A percentile compares a stretch with the other conserved stretches of the same genome.
These are phyloP conservation scores for Clavulina sp. DNA, from an alignment of 768 basidiomycete species.

Conservation along the genomic window DNA sequence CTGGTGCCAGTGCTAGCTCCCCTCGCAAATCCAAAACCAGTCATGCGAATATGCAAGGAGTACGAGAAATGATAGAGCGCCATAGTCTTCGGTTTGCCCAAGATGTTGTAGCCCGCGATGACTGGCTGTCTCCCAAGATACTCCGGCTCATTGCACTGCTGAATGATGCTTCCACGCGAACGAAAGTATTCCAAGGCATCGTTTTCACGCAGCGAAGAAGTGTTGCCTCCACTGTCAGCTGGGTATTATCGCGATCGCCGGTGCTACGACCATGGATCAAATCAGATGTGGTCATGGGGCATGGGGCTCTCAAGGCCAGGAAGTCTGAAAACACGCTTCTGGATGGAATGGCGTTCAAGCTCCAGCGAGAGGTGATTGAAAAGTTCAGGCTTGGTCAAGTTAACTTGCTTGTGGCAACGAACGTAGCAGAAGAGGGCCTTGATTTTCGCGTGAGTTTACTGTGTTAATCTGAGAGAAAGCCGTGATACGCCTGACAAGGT, in stretches of 20 bases:
- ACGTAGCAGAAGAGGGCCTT: constrained; percentile 82
- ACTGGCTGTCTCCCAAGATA: constrained; percentile 63
- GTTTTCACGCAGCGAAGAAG: constrained; percentile 80
- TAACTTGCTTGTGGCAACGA: constrained; percentile 64
- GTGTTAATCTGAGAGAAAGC: constrained; percentile 13
- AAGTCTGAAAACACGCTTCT: constrained; percentile 21
- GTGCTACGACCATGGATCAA: constrained; percentile 38
- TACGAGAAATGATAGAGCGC: constrained; percentile 2
- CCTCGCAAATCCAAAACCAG: not conserved
- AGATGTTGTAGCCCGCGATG: constrained; percentile 14
- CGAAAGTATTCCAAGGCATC: constrained; percentile 54
- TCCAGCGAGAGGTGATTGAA: constrained; percentile 41
- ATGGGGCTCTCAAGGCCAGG: constrained; percentile 31
- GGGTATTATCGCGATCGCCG: constrained; percentile 41
- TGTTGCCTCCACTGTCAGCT: constrained; percentile 50
- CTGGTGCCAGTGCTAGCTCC: not conserved
- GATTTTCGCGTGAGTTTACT: constrained; percentile 84
- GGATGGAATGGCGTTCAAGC: constrained; percentile 34
- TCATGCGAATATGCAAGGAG: constrained; percentile 11
- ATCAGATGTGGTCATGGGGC: constrained; percentile 53
- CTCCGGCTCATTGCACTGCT: constrained; percentile 43
- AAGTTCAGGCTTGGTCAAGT: constrained; percentile 46
- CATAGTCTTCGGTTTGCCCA: constrained; percentile 4
- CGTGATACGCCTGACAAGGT: no score
- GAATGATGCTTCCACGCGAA: constrained; percentile 2